Base-by-base conservation (phyloP, 1,284 basidiomycete species). In the Singerocomus inundabilis region DNA sequence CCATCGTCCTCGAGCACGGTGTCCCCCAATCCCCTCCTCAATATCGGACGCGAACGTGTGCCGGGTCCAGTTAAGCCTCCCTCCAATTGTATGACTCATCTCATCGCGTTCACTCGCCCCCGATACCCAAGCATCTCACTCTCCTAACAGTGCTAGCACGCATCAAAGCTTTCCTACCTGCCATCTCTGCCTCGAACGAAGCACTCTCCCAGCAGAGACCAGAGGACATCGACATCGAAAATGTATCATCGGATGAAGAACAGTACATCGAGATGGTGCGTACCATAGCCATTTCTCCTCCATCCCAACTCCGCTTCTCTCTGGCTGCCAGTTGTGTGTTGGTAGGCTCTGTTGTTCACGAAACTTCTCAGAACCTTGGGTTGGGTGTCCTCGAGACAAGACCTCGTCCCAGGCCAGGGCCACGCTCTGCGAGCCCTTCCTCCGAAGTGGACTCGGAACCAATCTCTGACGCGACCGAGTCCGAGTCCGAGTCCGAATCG, bases 181-280 rank as follows among this genome's bases (percentile, higher is more conserved):
- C 79, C 55, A 69, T 87, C 15, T 76, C 81, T 40, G 80, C 80
- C 13, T 84, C 84, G 3, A 87, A 85, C 55, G 72, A 72, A 7
- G 67, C 73, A 1, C 73, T 87, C 21, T 57, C 72, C 3, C 69
- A 73, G 32, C 69, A 70, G 26, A 74, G 82, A 51, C 81, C 82
- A 0, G 61, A 64, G 15, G 82, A 80, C 55, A 70, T 86, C 21
- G 79, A 87, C 57, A 84, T 88, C 36, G 85, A 88, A 61, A 75
- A 81, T 46, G 56, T 86, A 18, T 62, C 66, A 8, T 64, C 63
- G 11, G 70, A 71, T 25, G 71, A 72, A 48, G 70, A 72, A 12
- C 72, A 66, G 49, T 80, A 83, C 59, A 83, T 88, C 52, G 77
- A 85, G 60, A 86, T 88, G 84, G 84, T 82, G 46, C 3, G 38